Base-by-base conservation (phyloP, 1,284 basidiomycete species). In the Papiliotrema flavescens region DNA sequence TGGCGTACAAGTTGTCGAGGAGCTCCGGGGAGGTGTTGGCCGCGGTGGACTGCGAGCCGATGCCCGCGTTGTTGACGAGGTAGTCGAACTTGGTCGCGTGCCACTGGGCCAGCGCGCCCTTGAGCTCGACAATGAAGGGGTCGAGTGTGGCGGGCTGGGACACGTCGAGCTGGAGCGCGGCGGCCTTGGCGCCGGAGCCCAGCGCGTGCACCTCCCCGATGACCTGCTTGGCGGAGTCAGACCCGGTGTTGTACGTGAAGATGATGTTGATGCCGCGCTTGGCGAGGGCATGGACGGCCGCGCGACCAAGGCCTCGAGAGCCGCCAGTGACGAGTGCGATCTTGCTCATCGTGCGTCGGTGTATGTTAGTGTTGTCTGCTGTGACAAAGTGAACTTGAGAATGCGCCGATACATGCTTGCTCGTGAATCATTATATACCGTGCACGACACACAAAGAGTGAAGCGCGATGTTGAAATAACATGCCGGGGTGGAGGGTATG, bases 271-370 rank as follows among this genome's bases (percentile, higher is more conserved):
- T 34, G 6, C 53, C 53, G 11, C 41, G 35, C 28, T 49, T 28
- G 32, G 53, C 53, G 17, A 54, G 40, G 20, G 53, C 46, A n/a
- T 49, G 47, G 46, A 54, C 53, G 39, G 44, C 43, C n/a, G 17
- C 43, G 11, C 36, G 26, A 22, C 51, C 51, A 13, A 53, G 23
- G 37, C 51, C 51, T 26, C 51, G 43, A n/a, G 20, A 32, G 17
- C 51, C 51, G 20, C 51, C 51, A 4, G 51, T 53, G 43, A 53
- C 23, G n/a, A 53, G 13, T 20, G 44, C 43, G 43, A 53, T 40
- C 26, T 41, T 50, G 37, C 39, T 22, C 39, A 40, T 40, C 6
- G 39, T 40, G 39, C 20, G 39, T n/a, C 6, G 5, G 17, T 6
- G 39, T 40, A 15, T 17, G 7, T 40, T 17, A 40, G 39, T 32